These are phyloP conservation scores for Xylaria venustula DNA, from an alignment of 495 filamentous ascomycete species.

Conservation along the genomic window DNA sequence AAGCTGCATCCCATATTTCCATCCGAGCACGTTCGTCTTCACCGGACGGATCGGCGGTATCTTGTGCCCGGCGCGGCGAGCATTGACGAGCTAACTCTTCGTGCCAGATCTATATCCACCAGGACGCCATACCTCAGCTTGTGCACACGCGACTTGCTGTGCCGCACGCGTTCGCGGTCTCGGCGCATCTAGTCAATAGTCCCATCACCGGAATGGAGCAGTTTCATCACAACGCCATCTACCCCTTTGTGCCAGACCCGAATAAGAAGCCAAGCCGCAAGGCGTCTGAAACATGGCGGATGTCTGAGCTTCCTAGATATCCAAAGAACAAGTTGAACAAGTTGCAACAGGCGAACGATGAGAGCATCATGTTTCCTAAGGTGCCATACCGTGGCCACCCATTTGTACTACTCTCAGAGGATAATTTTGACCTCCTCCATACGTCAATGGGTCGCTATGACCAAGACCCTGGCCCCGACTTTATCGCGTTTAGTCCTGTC, in stretches of 20 bases:
- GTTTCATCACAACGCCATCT: constrained; percentile 44
- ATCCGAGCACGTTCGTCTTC: not conserved
- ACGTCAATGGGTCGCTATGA: constrained; percentile 41
- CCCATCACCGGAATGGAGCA: constrained; percentile 48
- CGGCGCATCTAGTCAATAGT: constrained; percentile 54
- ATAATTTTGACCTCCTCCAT: constrained; percentile 37
- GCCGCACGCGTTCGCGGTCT: constrained; percentile 46
- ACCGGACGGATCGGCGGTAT: not conserved
- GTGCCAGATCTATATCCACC: constrained; percentile 47
- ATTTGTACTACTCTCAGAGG: constrained; percentile 43
- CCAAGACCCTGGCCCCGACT: constrained; percentile 22
- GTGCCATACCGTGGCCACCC: constrained; percentile 40
- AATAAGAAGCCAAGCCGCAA: constrained; percentile 15
- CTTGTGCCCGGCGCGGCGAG: not conserved
- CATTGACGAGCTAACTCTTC: constrained; percentile 12
- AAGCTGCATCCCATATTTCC: constrained; percentile 10
- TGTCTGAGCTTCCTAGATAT: constrained; percentile 22
- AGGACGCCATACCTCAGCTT: constrained; percentile 51
- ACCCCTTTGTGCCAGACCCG: constrained; percentile 48
- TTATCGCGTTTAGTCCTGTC: constrained; percentile 31
- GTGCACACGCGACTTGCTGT: constrained; percentile 52
- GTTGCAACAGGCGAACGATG: constrained; percentile 14
- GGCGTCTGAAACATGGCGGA: constrained; percentile 24
- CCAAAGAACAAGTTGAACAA: constrained; percentile 19
- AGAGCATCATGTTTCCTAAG: constrained; percentile 24